Evolutionary conservation across 192 early-diverging fungal species (phyloP).

Genomic region (Neocallimastix lanati): DNA sequence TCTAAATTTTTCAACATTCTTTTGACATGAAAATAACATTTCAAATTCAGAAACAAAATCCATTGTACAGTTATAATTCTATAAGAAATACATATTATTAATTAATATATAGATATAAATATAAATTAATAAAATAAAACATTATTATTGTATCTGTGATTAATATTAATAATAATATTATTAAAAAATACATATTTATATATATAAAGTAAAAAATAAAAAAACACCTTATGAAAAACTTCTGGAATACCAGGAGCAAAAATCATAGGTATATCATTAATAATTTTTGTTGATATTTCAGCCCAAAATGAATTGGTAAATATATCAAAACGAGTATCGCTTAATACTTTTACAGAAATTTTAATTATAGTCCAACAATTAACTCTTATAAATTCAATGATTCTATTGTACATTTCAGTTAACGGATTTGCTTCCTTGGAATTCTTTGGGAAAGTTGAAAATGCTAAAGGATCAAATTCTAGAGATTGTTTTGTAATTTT

Average conservation of each 20-base stretch:
- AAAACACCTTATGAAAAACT: conserved; percentile 41
- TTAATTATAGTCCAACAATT: conserved; percentile 30
- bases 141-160: no score
- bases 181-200: no score
- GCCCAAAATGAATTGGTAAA: conserved; percentile 43
- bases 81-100: not conserved
- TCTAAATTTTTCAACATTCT: conserved; percentile 24
- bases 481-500: not conserved
- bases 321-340: conserved; percentile 40
- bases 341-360: conserved; percentile 29
- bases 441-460: not conserved
- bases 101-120: no score
- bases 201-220: not conserved
- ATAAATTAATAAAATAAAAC: not conserved
- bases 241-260: conserved; percentile 46
- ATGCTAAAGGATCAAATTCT: not conserved
- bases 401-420: conserved; percentile 28
- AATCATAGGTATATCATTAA: conserved; percentile 23
- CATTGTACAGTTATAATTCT: conserved; percentile 37
- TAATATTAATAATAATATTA: no score
- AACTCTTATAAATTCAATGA: conserved; percentile 26
- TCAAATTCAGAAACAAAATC: conserved; percentile 31
- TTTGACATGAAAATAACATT: conserved; percentile 13
- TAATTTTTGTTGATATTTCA: conserved; percentile 20
- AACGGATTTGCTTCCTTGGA: conserved; percentile 11